phyloP scores from a whole-genome alignment of 2,329 filamentous ascomycete species.

The Calonectria hawksworthii region DNA sequence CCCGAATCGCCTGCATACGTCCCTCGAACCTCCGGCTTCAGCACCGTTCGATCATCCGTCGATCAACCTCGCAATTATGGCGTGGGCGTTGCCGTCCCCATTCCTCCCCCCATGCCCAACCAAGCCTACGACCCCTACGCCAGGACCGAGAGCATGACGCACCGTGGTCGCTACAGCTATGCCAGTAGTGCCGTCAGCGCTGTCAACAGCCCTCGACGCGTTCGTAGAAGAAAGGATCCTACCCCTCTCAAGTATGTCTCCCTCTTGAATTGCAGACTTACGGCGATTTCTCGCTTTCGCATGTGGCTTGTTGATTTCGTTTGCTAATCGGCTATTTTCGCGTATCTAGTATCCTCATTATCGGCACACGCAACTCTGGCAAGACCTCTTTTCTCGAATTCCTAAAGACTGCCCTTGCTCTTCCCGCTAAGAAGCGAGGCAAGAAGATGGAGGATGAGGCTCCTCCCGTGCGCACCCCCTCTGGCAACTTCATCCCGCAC shows the following conservation, averaged over 20 bases:
- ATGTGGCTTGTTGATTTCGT: conserved; percentile 1
- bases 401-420: conserved; percentile 85
- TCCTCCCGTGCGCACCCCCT: conserved; percentile 65
- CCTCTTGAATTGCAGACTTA: background rate
- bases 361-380: conserved; percentile 88
- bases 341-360: conserved; percentile 81
- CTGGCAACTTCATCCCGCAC: conserved; percentile 84
- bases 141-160: conserved; percentile 93
- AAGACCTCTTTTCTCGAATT: conserved; percentile 99
- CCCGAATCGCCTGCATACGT: conserved; percentile 74
- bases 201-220: conserved; percentile 91
- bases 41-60: conserved; percentile 64
- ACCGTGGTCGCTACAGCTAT: conserved; percentile 96
- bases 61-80: conserved; percentile 59
- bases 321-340: conserved; percentile 32
- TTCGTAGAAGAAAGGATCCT: conserved; percentile 95
- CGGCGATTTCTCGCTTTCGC: background rate
- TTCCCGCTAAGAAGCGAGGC: conserved; percentile 83
- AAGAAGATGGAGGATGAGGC: conserved; percentile 72
- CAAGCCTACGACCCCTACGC: conserved; percentile 82
- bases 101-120: conserved; percentile 69
- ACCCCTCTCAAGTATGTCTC: conserved; percentile 95
- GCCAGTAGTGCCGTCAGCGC: conserved; percentile 92
- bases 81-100: conserved; percentile 58
- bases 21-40: conserved; percentile 61